These are phyloP conservation scores for Aspergillus sp. DNA, from an alignment of 2,329 filamentous ascomycete species.

Conservation along the genomic window DNA sequence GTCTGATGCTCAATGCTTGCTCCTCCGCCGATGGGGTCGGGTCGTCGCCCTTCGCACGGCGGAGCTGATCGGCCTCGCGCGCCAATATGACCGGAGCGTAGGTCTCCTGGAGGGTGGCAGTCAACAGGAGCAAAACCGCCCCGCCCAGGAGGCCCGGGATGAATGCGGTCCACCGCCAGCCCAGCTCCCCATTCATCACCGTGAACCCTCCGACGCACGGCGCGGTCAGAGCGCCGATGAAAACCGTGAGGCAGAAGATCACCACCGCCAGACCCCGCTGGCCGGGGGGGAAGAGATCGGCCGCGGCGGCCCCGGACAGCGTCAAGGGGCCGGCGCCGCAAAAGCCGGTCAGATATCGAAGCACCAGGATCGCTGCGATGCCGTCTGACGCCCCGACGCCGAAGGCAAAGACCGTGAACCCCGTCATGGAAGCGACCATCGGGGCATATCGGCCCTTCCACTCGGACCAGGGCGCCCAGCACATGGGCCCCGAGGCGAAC, in stretches of 20 bases:
- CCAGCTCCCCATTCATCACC: constrained; percentile 43
- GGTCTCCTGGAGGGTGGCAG: constrained; percentile 49
- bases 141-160: constrained; percentile 53
- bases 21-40: constrained; percentile 54
- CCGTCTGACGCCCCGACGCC: neutral
- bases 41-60: constrained; percentile 52
- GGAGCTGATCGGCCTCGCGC: constrained; percentile 50
- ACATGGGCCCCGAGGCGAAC: neutral
- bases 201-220: constrained; percentile 57
- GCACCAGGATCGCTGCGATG: neutral
- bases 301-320: constrained; percentile 47
- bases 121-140: constrained; percentile 30
- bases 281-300: constrained; percentile 55
- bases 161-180: constrained; percentile 52
- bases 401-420: constrained; percentile 1
- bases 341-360: neutral
- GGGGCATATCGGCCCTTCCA: neutral
- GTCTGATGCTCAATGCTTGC: constrained; percentile 47
- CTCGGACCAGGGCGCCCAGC: constrained; percentile 1
- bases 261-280: constrained; percentile 44
- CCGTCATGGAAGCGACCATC: neutral
- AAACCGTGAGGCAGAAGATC: constrained; percentile 52
- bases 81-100: constrained; percentile 54
- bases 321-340: constrained; percentile 1
- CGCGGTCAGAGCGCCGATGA: constrained; percentile 51